phyloP scores from a whole-genome alignment of 306 rosid genomes.

The Inga oerstediana region DNA sequence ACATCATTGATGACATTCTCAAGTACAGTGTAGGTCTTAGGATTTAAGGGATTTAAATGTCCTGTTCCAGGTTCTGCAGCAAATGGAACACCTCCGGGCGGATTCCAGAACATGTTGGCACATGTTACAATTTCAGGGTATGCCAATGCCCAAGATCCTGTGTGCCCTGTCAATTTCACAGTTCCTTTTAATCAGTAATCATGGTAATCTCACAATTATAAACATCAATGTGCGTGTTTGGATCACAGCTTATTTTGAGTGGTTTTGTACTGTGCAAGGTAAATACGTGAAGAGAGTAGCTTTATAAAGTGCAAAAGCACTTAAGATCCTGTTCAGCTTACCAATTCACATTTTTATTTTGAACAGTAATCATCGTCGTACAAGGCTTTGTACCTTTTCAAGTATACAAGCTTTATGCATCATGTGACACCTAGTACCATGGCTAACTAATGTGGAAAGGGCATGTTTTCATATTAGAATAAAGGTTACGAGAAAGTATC shows the following conservation, averaged over 20 bases:
- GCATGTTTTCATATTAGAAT: conserved; percentile 14
- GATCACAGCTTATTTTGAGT: too few relatives aligned
- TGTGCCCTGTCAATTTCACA: conserved; percentile 62
- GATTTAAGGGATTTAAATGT: conserved; percentile 84
- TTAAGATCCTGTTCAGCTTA: background rate
- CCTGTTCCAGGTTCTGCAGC: conserved; percentile 93
- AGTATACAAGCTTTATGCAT: background rate
- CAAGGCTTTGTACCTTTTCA: background rate
- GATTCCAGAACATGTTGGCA: conserved; percentile 90
- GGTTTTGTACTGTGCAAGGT: too few relatives aligned
- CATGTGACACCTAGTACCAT: background rate
- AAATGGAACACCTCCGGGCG: conserved; percentile 53
- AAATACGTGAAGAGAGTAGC: too few relatives aligned
- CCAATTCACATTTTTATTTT: background rate
- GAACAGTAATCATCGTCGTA: background rate
- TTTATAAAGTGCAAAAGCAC: background rate
- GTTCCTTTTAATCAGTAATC: conserved; percentile 2
- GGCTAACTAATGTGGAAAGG: conserved; percentile 5
- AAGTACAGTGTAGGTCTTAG: conserved; percentile 75
- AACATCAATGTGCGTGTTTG: background rate
- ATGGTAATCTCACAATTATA: background rate
- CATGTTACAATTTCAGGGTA: conserved; percentile 86
- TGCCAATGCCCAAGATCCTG: conserved; percentile 89
- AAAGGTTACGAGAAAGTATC: background rate
- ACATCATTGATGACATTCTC: conserved; percentile 69